Evolutionary conservation across 1,139 yeast species (phyloP).

Genomic region (Hemisphaericaspora xylofermentans): DNA sequence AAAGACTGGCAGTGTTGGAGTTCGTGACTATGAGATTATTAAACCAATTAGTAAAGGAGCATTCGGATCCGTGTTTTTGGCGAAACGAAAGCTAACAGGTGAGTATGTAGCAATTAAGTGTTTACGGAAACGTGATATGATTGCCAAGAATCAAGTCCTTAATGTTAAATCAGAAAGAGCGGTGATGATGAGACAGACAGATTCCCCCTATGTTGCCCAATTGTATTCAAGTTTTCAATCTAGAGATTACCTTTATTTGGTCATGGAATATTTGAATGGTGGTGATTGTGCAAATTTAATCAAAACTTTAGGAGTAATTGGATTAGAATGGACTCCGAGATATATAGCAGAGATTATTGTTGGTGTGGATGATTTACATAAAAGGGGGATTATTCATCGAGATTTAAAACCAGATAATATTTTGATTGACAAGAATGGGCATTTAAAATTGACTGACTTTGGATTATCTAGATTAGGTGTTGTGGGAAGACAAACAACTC

Average conservation of each 20-base stretch:
- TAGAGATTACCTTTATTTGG: constrained; percentile 80
- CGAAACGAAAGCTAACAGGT: constrained; percentile 81
- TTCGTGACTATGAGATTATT: constrained; percentile 83
- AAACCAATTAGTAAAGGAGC: constrained; percentile 98
- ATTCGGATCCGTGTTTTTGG: constrained; percentile 90
- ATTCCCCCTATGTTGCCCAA: constrained; percentile 91
- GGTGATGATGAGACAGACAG: constrained; percentile 95
- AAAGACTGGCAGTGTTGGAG: constrained; percentile 63
- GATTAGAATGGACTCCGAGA: constrained; percentile 83
- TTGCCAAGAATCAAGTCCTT: constrained; percentile 92
- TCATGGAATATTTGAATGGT: constrained; percentile 95
- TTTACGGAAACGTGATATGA: constrained; percentile 92
- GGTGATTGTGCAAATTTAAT: constrained; percentile 93
- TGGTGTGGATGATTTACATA: constrained; percentile 87
- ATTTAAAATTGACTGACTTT: constrained; percentile 89
- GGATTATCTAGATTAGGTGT: constrained; percentile 91
- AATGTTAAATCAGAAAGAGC: constrained; percentile 95
- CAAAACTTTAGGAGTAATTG: constrained; percentile 75
- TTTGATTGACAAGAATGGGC: constrained; percentile 83
- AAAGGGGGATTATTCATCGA: constrained; percentile 87
- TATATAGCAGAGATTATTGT: constrained; percentile 89
- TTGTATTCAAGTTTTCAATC: constrained; percentile 88
- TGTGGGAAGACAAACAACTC: constrained; percentile 69
- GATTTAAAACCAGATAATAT: constrained; percentile 95
- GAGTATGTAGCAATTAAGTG: constrained; percentile 96